A percentile compares a stretch with the other conserved stretches of the same genome.
These are phyloP conservation scores for Geum urbanum DNA, from an alignment of 306 rosid genomes.

Conservation along the genomic window DNA sequence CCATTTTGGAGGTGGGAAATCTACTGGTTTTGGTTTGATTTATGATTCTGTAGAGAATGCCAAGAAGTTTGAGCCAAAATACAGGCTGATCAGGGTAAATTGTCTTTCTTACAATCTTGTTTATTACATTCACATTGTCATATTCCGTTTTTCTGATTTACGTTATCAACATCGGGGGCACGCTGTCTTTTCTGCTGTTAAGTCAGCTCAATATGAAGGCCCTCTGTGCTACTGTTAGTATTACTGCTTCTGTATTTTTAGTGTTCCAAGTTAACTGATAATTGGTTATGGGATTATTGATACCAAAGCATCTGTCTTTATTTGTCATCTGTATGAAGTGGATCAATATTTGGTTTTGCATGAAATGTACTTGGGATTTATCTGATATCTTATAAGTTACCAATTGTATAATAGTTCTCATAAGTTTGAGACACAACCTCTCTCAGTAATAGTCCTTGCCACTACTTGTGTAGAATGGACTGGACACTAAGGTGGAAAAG, in stretches of 20 bases:
- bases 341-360: background rate
- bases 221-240: background rate
- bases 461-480: conserved; percentile 54
- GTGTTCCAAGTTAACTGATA: conserved; percentile 1
- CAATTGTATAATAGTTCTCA: background rate
- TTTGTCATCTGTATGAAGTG: too few relatives aligned
- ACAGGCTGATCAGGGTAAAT: conserved; percentile 81
- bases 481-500: conserved; percentile 66
- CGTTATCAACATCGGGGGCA: background rate
- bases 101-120: background rate
- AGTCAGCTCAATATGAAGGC: background rate
- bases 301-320: background rate
- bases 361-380: background rate
- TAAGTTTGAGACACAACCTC: background rate
- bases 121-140: background rate
- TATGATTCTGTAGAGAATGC: conserved; percentile 81
- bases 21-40: conserved; percentile 82
- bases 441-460: background rate
- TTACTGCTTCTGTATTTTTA: background rate
- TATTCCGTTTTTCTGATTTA: background rate
- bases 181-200: background rate
- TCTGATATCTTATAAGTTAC: background rate
- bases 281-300: background rate
- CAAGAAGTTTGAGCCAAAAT: conserved; percentile 80
- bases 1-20: conserved; percentile 83